Percentiles rank a stretch among this genome's conserved stretches.
Conservation (phyloP, 768 basidiomycete species). For the Mycena capillaripes region DNA sequence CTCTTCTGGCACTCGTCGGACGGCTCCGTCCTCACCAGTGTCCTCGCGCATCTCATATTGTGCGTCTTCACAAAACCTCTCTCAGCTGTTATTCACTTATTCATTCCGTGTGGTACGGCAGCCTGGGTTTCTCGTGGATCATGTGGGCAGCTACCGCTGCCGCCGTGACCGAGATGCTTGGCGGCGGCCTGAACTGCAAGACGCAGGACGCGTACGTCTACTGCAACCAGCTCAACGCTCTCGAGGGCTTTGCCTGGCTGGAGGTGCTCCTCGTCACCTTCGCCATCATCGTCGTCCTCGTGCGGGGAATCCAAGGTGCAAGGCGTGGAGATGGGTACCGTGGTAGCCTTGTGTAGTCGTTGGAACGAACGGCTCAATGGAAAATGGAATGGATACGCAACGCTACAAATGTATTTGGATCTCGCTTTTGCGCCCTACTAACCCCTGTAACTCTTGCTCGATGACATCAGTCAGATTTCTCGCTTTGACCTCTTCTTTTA, state of each 20-base stretch:
- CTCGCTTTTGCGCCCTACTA: neutral
- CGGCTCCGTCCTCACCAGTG: slow-evolving; percentile 68
- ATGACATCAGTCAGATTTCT: neutral
- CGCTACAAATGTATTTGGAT: slow-evolving; percentile 14
- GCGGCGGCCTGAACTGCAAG: slow-evolving; percentile 81
- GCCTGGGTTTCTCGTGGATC: slow-evolving; percentile 80
- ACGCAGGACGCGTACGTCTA: slow-evolving; percentile 66
- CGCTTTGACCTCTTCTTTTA: slow-evolving; percentile 3
- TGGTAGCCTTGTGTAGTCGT: slow-evolving; percentile 63
- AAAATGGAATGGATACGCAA: neutral
- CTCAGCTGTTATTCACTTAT: slow-evolving; percentile 9
- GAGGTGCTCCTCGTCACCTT: slow-evolving; percentile 78
- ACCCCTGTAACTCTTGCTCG: too few species aligned
- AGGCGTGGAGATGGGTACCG: slow-evolving; percentile 77
- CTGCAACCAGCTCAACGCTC: slow-evolving; percentile 84
- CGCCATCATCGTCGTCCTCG: slow-evolving; percentile 67
- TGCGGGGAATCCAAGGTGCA: slow-evolving; percentile 71
- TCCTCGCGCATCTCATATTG: slow-evolving; percentile 75
- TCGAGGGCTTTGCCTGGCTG: slow-evolving; percentile 83
- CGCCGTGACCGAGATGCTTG: slow-evolving; percentile 74
- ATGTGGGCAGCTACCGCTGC: slow-evolving; percentile 85
- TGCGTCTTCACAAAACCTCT: slow-evolving; percentile 51
- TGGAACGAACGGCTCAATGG: neutral
- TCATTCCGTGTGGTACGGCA: slow-evolving; percentile 41
- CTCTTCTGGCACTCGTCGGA: slow-evolving; percentile 68